Evolutionary conservation across 2,329 filamentous ascomycete species (phyloP), one percentile per base, ranked within the genome.

Genomic region (Pseudocercospora pini-densiflorae): DNA sequence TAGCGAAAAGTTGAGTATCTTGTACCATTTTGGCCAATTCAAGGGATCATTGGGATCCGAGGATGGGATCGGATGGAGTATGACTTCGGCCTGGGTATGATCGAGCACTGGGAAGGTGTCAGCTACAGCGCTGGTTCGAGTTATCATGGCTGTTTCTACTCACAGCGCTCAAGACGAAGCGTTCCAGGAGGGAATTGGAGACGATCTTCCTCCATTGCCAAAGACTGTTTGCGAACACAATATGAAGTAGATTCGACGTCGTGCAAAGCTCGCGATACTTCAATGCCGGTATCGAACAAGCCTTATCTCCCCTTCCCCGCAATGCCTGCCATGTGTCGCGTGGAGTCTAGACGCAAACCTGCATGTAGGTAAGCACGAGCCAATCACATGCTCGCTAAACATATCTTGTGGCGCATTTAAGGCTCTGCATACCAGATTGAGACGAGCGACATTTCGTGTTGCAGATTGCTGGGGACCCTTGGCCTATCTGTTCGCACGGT

Each of bases 1-100:
- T 6, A 83, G 73, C 1, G 67, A 69, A 58, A 79, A 81, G 61
- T 83, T 82, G 54, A 77, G 54, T 2, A 71, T 59, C 59, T 83
- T 83, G 12, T 79, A 76, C 45, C 67, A 53, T 33, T 67, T 75
- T 16, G 76, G 76, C 81, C 81, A 83, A 67, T 83, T 83, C 75
- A 80, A 69, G 1, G 78, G 78, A 61, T 78, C 74, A 54, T 79
- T 78, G 19, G 73, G 74, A 63, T 78, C 72, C 21, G 63, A 70
- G 0, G 74, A 73, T 5, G 78, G 78, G 14, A 61, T 45, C 29
- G 62, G 62, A 47, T 54, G 49, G 9, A 55, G 60, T 3, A 55
- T 23, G 27, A 54, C 29, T 55, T 64, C 58, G 14, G 51, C 53
- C 33, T 61, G 49, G 29, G 33, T 53, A 23, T 31, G 24, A 40